These are phyloP conservation scores for Irpex sp. DNA, from an alignment of 1,284 basidiomycete species.

Conservation along the genomic window DNA sequence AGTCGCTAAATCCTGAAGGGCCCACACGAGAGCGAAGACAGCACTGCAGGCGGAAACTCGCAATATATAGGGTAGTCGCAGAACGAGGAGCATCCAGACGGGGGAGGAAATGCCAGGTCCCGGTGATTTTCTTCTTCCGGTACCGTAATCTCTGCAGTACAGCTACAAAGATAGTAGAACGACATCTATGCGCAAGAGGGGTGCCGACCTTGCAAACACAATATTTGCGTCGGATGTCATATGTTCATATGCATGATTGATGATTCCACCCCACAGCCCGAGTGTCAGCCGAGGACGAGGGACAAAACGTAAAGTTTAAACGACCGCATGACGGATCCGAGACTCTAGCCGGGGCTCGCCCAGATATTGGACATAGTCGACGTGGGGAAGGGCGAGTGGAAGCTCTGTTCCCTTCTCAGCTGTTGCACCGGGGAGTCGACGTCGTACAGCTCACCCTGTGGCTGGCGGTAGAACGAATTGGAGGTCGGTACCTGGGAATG, in stretches of 20 bases:
- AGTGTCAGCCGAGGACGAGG: neutral
- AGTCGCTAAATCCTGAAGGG: neutral
- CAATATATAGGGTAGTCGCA: conserved; percentile 2
- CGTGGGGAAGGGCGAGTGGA: neutral
- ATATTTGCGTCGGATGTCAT: neutral
- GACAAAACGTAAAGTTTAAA: neutral
- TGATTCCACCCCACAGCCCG: neutral
- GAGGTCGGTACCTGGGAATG: neutral
- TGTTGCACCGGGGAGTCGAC: conserved; percentile 15
- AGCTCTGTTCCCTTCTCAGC: conserved; percentile 8
- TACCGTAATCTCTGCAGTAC: too few relatives aligned
- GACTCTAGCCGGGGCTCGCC: conserved; percentile 6
- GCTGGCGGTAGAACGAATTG: neutral
- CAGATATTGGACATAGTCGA: conserved; percentile 7
- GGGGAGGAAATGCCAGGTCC: neutral
- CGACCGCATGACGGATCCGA: neutral
- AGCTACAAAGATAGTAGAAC: neutral
- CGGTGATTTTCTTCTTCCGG: too few relatives aligned
- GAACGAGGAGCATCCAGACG: neutral
- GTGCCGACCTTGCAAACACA: neutral
- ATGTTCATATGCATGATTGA: neutral
- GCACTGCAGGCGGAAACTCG: neutral
- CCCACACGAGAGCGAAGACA: neutral
- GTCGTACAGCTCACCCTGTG: conserved; percentile 10
- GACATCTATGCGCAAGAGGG: neutral